Percentiles rank a stretch among this genome's conserved stretches.
These are phyloP conservation scores for Fusarium sp. DNA, from an alignment of 2,329 filamentous ascomycete species.

Conservation along the genomic window DNA sequence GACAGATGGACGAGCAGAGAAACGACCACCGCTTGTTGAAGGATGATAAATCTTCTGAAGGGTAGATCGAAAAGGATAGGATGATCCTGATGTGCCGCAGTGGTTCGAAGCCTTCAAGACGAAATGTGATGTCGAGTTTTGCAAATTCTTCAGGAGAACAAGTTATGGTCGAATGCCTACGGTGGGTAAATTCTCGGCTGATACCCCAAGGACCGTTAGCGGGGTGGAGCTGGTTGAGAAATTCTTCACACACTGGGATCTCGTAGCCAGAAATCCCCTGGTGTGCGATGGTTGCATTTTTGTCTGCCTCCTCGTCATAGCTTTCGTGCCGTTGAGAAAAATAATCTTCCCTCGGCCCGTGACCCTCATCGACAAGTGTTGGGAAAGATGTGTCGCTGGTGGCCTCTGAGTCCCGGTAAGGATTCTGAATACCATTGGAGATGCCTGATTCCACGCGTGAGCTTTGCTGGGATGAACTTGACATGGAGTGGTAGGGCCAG, in stretches of 20 bases:
- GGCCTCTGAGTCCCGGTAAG: not conserved
- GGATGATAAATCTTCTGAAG: rapidly evolving
- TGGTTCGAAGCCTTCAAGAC: not conserved
- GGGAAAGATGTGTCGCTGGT: not conserved
- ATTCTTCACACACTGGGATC: not conserved
- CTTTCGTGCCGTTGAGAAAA: not conserved
- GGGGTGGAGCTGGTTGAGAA: too few relatives aligned
- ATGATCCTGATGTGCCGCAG: not conserved
- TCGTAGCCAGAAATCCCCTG: not conserved
- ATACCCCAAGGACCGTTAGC: too few relatives aligned
- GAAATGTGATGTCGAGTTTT: not conserved
- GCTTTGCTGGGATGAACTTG: not conserved
- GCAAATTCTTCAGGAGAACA: not conserved
- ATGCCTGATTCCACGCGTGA: not conserved
- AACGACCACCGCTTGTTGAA: not conserved
- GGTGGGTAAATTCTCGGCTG: not conserved
- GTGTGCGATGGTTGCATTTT: not conserved
- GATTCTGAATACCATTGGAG: not conserved
- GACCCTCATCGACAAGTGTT: not conserved
- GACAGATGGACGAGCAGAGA: not conserved
- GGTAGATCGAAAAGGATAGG: not conserved
- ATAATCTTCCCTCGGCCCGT: not conserved
- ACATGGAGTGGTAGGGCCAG: not conserved
- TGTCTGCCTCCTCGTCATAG: not conserved
- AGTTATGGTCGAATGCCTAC: not conserved